phyloP scores from a whole-genome alignment of 78 protist species.

The Dictyostelium brefeldianum region DNA sequence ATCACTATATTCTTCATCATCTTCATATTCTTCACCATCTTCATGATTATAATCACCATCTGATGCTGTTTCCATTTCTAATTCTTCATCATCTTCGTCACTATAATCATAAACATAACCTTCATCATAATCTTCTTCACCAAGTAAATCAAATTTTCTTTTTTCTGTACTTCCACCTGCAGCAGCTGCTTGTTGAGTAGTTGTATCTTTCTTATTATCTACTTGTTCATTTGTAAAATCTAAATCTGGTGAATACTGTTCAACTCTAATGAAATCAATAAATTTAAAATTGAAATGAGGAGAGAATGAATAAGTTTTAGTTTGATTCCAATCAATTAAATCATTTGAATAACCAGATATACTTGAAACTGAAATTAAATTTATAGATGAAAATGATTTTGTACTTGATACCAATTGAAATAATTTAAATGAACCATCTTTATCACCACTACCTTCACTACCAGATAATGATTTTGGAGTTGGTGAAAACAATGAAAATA shows the following conservation, averaged over 20 bases:
- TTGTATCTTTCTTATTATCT: not conserved
- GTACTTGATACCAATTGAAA: not conserved
- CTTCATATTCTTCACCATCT: not conserved
- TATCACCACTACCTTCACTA: not conserved
- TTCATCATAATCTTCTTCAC: not conserved
- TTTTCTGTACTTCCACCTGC: too few species aligned
- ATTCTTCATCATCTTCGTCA: not conserved
- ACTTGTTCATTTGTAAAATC: not conserved
- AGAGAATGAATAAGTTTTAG: too few species aligned
- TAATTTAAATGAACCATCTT: not conserved
- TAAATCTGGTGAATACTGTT: not conserved
- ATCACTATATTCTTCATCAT: not conserved
- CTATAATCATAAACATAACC: not conserved
- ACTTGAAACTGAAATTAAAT: not conserved
- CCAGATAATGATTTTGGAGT: not conserved
- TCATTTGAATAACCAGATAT: conserved; percentile 9
- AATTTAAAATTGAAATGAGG: not conserved
- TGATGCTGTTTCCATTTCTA: not conserved
- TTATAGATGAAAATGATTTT: not conserved
- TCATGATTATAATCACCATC: not conserved
- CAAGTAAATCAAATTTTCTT: not conserved
- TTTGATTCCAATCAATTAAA: not conserved
- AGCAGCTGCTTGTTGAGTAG: not conserved
- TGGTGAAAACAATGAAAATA: not conserved
- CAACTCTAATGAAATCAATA: not conserved